These are phyloP conservation scores for Tetrapisispora phaffii DNA, from an alignment of 805 yeast species.

Conservation along the genomic window DNA sequence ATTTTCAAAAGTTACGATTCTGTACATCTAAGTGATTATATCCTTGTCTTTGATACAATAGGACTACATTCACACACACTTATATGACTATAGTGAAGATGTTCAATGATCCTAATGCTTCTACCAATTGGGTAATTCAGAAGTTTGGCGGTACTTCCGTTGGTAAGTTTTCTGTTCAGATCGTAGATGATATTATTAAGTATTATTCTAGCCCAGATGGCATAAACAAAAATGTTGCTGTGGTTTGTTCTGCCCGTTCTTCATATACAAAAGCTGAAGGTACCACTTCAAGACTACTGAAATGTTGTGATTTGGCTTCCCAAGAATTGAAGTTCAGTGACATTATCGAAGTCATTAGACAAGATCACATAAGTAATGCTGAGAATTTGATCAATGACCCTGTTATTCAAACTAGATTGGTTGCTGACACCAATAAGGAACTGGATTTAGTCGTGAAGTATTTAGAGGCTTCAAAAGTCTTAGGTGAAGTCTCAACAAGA, in stretches of 20 bases:
- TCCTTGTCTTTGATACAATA: no score
- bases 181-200: constrained; percentile 75
- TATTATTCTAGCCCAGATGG: constrained; percentile 31
- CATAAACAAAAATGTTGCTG: constrained; percentile 58
- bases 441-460: constrained; percentile 58
- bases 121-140: constrained; percentile 64
- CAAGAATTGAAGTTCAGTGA: constrained; percentile 47
- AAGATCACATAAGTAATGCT: constrained; percentile 76
- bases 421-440: constrained; percentile 53
- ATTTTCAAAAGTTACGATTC: no score
- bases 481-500: constrained; percentile 84
- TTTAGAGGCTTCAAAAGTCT: constrained; percentile 76
- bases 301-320: constrained; percentile 73
- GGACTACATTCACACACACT: no score
- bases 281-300: constrained; percentile 76
- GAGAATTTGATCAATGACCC: constrained; percentile 36
- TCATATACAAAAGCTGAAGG: constrained; percentile 89
- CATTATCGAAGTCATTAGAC: constrained; percentile 56
- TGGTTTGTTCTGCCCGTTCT: constrained; percentile 93
- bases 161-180: constrained; percentile 83
- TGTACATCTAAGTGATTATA: no score
- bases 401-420: constrained; percentile 42
- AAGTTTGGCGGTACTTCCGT: constrained; percentile 97
- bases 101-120: constrained; percentile 3
- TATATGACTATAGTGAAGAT: background rate